Evolutionary conservation across 2,329 filamentous ascomycete species (phyloP).

Genomic region (Colletotrichum melonis): DNA sequence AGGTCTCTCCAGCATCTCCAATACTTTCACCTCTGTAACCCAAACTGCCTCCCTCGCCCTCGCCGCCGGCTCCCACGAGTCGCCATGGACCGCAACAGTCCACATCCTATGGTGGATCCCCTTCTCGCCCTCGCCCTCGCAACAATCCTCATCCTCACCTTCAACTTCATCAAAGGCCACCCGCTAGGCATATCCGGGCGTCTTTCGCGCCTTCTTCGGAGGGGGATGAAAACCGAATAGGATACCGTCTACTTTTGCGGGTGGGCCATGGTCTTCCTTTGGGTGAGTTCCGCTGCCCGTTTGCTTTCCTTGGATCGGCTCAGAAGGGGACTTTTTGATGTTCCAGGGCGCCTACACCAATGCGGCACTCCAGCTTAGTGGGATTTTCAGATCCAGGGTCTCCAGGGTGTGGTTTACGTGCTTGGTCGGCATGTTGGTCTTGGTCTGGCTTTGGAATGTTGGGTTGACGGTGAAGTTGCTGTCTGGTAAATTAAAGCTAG

Average conservation of each 20-base stretch:
- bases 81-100: constrained; percentile 39
- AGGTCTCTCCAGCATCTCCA: constrained; percentile 50
- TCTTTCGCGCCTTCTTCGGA: constrained; percentile 37
- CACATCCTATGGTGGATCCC: constrained; percentile 55
- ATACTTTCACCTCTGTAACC: constrained; percentile 44
- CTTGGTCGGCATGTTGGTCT: constrained; percentile 47
- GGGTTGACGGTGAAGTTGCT: constrained; percentile 1
- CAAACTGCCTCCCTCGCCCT: constrained; percentile 41
- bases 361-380: constrained; percentile 49
- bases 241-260: constrained; percentile 44
- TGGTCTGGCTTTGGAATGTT: constrained; percentile 42
- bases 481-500: background rate
- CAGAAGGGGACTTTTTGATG: background rate
- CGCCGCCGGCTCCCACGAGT: constrained; percentile 26
- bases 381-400: constrained; percentile 49
- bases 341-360: constrained; percentile 52
- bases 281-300: constrained; percentile 42
- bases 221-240: constrained; percentile 34
- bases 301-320: background rate
- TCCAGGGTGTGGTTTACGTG: constrained; percentile 51
- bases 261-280: constrained; percentile 52
- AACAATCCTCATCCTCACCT: constrained; percentile 47
- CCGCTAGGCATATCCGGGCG: constrained; percentile 48
- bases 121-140: constrained; percentile 43
- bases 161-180: constrained; percentile 48